Evolutionary conservation across 768 basidiomycete species (phyloP).

Genomic region (Xerocomellus dryophilus): DNA sequence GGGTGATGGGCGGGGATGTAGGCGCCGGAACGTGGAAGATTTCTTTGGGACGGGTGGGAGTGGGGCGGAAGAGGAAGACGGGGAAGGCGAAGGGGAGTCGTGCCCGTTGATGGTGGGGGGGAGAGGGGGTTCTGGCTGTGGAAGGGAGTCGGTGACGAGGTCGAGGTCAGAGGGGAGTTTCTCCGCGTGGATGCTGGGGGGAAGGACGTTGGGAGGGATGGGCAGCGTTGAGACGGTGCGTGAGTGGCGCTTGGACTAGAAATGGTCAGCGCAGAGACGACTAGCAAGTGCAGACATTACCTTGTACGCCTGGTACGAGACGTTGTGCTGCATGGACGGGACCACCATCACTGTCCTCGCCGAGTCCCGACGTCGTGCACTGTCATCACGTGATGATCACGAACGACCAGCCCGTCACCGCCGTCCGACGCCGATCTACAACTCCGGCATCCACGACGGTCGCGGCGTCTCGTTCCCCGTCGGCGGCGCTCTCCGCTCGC

Average conservation of each 20-base stretch:
- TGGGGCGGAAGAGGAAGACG: slow-evolving; percentile 9
- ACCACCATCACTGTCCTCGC: not conserved
- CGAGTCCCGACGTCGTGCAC: too few relatives aligned
- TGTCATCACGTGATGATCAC: slow-evolving; percentile 9
- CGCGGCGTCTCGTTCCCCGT: slow-evolving; percentile 79
- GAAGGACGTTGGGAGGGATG: slow-evolving; percentile 23
- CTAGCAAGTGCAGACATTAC: slow-evolving; percentile 17
- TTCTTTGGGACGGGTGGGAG: slow-evolving; percentile 23
- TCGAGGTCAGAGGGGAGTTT: slow-evolving; percentile 8
- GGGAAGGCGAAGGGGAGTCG: not conserved
- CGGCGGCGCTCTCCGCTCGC: slow-evolving; percentile 60
- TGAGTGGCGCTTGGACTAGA: slow-evolving; percentile 48
- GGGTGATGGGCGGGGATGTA: slow-evolving; percentile 37
- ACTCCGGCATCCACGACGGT: too few relatives aligned
- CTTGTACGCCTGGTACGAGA: slow-evolving; percentile 52
- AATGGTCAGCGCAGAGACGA: not conserved
- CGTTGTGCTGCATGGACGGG: slow-evolving; percentile 17
- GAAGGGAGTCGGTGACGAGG: not conserved
- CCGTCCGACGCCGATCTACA: slow-evolving; percentile 83
- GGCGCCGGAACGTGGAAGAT: slow-evolving; percentile 51
- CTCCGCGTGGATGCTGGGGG: slow-evolving; percentile 11
- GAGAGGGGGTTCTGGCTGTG: not conserved
- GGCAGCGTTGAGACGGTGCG: slow-evolving; percentile 35
- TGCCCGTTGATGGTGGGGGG: slow-evolving; percentile 6
- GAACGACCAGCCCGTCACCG: slow-evolving; percentile 64